Conservation (phyloP, 495 filamentous ascomycete genomes). For the Tuber indicum region DNA sequence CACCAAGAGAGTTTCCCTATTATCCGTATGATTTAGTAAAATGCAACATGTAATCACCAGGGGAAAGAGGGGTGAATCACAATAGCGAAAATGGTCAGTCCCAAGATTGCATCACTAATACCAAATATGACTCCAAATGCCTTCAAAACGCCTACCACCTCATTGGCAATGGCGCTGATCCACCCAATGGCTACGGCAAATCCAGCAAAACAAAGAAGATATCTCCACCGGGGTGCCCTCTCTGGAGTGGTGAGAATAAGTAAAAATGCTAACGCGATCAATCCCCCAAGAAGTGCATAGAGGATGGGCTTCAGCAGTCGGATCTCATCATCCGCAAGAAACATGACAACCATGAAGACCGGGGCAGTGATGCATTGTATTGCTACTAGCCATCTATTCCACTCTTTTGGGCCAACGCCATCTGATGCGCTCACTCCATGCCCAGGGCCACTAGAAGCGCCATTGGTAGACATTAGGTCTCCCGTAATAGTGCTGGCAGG, state of each 20-base stretch:
- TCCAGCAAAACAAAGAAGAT: conserved; percentile 76
- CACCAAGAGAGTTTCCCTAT: conserved; percentile 80
- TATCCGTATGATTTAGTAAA: background rate
- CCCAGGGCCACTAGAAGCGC: conserved; percentile 1
- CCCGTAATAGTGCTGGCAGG: background rate
- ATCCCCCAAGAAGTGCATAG: conserved; percentile 63
- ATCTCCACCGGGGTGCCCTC: conserved; percentile 59
- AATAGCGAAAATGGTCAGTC: conserved; percentile 92
- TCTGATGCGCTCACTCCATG: background rate
- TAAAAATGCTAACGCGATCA: conserved; percentile 57
- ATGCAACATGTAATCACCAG: background rate
- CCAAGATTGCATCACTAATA: conserved; percentile 93
- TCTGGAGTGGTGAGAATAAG: conserved; percentile 56
- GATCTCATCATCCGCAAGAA: conserved; percentile 45
- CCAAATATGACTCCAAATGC: conserved; percentile 84
- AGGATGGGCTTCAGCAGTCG: conserved; percentile 60
- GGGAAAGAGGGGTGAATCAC: conserved; percentile 5
- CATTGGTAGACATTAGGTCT: conserved; percentile 7
- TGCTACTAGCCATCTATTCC: conserved; percentile 85
- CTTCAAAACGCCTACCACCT: conserved; percentile 93
- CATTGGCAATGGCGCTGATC: conserved; percentile 93
- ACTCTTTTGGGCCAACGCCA: conserved; percentile 50
- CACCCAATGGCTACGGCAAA: conserved; percentile 87
- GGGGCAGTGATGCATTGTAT: conserved; percentile 84
- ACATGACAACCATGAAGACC: conserved; percentile 67